Base-by-base conservation (phyloP, 768 basidiomycete genomes). In the Artomyces pyxidatus region DNA sequence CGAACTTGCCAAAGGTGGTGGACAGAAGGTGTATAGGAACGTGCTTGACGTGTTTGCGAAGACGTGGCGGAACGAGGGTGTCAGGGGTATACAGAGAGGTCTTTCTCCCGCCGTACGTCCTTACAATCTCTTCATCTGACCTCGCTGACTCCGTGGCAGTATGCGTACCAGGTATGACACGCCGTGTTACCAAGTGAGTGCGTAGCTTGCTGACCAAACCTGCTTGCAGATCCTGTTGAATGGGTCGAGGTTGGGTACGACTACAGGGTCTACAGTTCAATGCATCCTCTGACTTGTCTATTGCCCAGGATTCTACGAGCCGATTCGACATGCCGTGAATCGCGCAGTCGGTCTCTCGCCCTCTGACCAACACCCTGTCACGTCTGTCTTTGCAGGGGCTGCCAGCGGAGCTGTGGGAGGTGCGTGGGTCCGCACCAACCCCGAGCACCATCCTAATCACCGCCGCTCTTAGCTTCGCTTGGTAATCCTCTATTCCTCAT, bases 401-500 rank as follows among this genome's bases (percentile, higher is more conserved):
- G 72, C 77, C 3, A 94, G 89, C 58, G 96, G 96, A 29, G 83
- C 86, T 38, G 79, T 97, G 27, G 96, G 96, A 62, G 92, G 91
- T 92, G 35, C 49, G 67, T 60, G 8, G 27, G 26, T 16, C 19
- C 22, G 26, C n/a, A n/a, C n/a, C 16, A 22, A 29, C 30, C 17
- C 19, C 12, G 39, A 42, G 30, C 48, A 16, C n/a, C 37, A 37
- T 48, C 12, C 30, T 2, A 32, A 37, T 48, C 19, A 10, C 35
- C 6, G 32, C 14, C 45, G 11, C 11, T 14, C 42, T 17, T 50
- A 87, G 87, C 87, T 0, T 73, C 75, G 44, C 66, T 93, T 37
- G 93, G 92, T 37, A 95, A 90, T 63, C 93, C 93, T 0, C 68
- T 96, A 11, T 99, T 96, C 68, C 71, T 99, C 49, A 81, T 99